Conservation (phyloP, 148 eudicot genomes). For the Rhododendron kiyosumense region DNA sequence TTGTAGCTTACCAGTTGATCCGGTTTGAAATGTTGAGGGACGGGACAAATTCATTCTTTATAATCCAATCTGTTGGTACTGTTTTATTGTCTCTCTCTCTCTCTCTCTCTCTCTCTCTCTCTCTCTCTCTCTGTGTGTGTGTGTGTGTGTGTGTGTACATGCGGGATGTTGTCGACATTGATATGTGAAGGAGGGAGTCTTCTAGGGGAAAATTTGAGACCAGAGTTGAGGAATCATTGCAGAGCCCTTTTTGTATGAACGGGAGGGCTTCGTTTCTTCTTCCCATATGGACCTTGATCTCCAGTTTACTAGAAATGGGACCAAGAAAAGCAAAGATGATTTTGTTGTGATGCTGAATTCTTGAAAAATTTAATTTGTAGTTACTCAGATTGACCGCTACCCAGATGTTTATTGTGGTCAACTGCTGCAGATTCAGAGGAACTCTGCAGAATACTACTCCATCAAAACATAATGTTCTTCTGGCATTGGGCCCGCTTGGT, state of each 20-base stretch:
- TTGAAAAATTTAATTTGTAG: not conserved
- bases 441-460: not conserved
- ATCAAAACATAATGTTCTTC: not conserved
- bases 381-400: not conserved
- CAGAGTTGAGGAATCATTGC: not conserved
- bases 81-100: not conserved
- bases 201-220: not conserved
- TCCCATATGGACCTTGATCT: not conserved
- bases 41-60: conserved; percentile 6
- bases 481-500: not conserved
- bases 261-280: not conserved
- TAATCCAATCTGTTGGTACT: not conserved
- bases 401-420: not conserved
- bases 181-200: not conserved
- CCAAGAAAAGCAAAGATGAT: not conserved
- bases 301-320: not conserved
- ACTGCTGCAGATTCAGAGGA: not conserved
- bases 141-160: not conserved
- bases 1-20: not conserved
- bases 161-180: not conserved
- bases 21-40: not conserved
- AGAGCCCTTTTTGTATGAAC: no score
- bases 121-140: not conserved
- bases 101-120: no score
- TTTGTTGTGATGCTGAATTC: not conserved